phyloP scores from a whole-genome alignment of 768 basidiomycete species.

The Leccinum disarticulatum region DNA sequence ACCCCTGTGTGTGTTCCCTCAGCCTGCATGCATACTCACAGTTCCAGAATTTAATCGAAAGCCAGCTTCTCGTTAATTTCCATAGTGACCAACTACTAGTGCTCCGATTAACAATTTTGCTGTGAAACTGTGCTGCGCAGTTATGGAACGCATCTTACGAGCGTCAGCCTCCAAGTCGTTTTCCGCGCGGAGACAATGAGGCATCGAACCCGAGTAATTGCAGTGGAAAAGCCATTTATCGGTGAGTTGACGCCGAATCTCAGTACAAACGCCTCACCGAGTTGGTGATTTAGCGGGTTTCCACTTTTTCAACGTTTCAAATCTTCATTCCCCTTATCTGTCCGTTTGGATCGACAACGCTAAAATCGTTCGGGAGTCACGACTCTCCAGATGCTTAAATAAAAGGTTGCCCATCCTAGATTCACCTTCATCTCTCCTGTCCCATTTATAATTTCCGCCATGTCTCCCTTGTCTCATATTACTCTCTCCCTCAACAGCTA shows the following conservation, averaged over 20 bases:
- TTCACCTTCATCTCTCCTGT: neutral
- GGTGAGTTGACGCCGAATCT: neutral
- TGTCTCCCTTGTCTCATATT: slow-evolving; percentile 48
- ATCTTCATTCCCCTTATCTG: neutral
- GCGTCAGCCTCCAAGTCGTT: neutral
- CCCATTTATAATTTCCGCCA: slow-evolving; percentile 29
- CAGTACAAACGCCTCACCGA: neutral
- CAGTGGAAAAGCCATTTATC: neutral
- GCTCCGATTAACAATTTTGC: neutral
- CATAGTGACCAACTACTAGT: neutral
- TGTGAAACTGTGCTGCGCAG: neutral
- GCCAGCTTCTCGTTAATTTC: neutral
- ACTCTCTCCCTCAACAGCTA: slow-evolving; percentile 10
- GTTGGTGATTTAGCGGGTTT: neutral
- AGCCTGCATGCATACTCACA: neutral
- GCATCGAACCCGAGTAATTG: neutral
- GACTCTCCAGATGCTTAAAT: neutral
- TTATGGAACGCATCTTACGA: neutral
- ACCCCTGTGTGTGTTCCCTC: neutral
- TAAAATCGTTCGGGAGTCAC: neutral
- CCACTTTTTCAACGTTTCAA: neutral
- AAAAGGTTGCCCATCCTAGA: neutral
- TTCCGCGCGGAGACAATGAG: neutral
- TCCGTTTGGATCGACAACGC: neutral
- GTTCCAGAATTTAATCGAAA: neutral